Conservation (phyloP, 148 eudicot genomes). For the Rhododendron williamsianum region DNA sequence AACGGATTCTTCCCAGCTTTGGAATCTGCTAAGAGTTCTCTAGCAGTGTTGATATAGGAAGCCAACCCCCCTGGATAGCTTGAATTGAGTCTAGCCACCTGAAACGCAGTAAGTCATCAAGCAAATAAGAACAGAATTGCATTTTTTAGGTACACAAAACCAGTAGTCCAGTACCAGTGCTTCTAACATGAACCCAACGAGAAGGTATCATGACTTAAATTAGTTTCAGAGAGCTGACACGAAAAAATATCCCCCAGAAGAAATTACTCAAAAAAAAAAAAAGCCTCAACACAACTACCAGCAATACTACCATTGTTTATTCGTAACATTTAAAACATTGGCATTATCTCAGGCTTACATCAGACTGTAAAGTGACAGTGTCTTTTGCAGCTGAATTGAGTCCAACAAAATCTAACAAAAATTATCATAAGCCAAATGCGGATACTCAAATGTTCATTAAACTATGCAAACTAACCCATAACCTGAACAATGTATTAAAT, state of each 20-base stretch:
- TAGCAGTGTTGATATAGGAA: slow-evolving; percentile 77
- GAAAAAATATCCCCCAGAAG: not conserved
- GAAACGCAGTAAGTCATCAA: slow-evolving; percentile 10
- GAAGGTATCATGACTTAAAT: not conserved
- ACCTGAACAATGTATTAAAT: not conserved
- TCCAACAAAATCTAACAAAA: not conserved
- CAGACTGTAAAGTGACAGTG: not conserved
- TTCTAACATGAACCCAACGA: not conserved
- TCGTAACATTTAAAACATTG: not conserved
- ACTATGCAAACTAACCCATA: not conserved
- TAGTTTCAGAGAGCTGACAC: not conserved
- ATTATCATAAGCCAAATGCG: not conserved
- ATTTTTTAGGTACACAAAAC: not conserved
- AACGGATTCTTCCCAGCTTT: slow-evolving; percentile 89
- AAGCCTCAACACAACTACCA: too few relatives aligned
- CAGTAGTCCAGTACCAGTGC: not conserved
- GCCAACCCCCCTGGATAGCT: slow-evolving; percentile 88
- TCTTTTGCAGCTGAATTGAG: not conserved
- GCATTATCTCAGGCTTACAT: not conserved
- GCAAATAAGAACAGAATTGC: not conserved
- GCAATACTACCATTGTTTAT: not conserved
- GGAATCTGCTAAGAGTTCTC: slow-evolving; percentile 80
- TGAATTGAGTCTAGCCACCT: slow-evolving; percentile 72
- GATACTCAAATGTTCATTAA: not conserved
- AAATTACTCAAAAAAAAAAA: not conserved